A percentile compares a stretch with the other conserved stretches of the same genome.
These are phyloP conservation scores for Yarrowia phangngaensis DNA, from an alignment of 805 yeast species.

Conservation along the genomic window DNA sequence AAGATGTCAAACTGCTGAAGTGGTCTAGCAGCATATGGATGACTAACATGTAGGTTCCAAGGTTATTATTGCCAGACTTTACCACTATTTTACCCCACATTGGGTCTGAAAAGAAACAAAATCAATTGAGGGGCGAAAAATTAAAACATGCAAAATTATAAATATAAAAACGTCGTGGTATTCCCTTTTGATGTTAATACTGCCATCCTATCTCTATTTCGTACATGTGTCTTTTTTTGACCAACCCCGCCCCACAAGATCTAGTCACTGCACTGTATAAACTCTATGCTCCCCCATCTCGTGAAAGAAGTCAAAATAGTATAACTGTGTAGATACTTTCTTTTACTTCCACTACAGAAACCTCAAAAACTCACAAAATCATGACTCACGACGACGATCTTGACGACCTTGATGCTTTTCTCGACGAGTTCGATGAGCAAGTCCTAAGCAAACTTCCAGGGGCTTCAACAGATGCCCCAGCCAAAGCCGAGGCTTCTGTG, in stretches of 20 bases:
- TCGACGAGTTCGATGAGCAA: slow-evolving; percentile 80
- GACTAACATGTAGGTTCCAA: too few relatives aligned
- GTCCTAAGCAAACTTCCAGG: slow-evolving; percentile 62
- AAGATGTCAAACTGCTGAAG: too few relatives aligned
- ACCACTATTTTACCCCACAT: too few relatives aligned
- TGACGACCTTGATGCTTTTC: slow-evolving; percentile 46
- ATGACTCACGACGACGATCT: slow-evolving; percentile 32
- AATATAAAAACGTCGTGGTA: too few relatives aligned
- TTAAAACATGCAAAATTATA: too few relatives aligned
- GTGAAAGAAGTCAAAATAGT: slow-evolving; percentile 22
- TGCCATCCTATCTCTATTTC: too few relatives aligned
- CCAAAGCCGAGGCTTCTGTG: slow-evolving; percentile 14
- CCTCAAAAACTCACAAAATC: not conserved
- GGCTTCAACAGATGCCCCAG: slow-evolving; percentile 17
- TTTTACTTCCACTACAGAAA: slow-evolving; percentile 6
- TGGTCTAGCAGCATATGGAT: too few relatives aligned
- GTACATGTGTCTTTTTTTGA: too few relatives aligned
- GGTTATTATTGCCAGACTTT: too few relatives aligned
- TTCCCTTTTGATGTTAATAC: too few relatives aligned
- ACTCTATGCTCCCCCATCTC: slow-evolving; percentile 23
- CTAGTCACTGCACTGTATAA: slow-evolving; percentile 5
- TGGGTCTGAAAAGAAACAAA: too few relatives aligned
- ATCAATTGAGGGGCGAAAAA: too few relatives aligned
- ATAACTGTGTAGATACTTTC: slow-evolving; percentile 12
- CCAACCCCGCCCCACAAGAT: not conserved